phyloP scores from a whole-genome alignment of 176 grass and related monocot genomes.

The Lolium perenne region DNA sequence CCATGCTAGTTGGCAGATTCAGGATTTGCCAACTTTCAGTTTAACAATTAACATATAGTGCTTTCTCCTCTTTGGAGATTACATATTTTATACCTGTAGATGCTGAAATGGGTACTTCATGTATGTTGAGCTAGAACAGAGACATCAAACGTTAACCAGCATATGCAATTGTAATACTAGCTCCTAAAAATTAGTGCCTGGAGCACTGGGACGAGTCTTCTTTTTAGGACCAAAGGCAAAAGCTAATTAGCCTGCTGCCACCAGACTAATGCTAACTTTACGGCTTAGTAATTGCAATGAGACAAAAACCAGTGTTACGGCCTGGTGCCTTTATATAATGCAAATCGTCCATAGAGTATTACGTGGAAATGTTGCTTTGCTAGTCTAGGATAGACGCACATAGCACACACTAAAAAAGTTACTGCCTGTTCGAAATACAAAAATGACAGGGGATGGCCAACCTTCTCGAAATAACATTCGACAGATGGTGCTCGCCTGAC shows the following conservation, averaged over 20 bases:
- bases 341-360: not conserved
- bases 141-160: not conserved
- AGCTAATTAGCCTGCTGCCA: not conserved
- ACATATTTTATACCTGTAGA: conserved; percentile 17
- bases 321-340: not conserved
- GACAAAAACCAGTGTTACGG: conserved; percentile 40
- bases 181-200: conserved; percentile 28
- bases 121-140: conserved; percentile 3
- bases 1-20: conserved; percentile 35
- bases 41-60: not conserved
- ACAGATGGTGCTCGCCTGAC: not conserved
- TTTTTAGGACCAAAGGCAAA: conserved; percentile 39
- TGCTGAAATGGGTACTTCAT: not conserved
- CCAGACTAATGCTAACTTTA: conserved; percentile 17
- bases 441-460: not conserved
- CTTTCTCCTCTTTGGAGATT: not conserved
- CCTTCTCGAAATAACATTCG: not conserved
- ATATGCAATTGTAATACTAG: not conserved
- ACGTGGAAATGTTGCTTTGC: not conserved
- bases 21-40: conserved; percentile 26
- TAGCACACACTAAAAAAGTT: not conserved
- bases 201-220: conserved; percentile 25
- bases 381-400: not conserved
- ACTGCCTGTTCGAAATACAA: not conserved
- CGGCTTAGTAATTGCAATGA: conserved; percentile 30